A percentile compares a stretch with the other conserved stretches of the same genome.
phyloP scores from a whole-genome alignment of 495 filamentous ascomycete species.

The Neurospora africana region DNA sequence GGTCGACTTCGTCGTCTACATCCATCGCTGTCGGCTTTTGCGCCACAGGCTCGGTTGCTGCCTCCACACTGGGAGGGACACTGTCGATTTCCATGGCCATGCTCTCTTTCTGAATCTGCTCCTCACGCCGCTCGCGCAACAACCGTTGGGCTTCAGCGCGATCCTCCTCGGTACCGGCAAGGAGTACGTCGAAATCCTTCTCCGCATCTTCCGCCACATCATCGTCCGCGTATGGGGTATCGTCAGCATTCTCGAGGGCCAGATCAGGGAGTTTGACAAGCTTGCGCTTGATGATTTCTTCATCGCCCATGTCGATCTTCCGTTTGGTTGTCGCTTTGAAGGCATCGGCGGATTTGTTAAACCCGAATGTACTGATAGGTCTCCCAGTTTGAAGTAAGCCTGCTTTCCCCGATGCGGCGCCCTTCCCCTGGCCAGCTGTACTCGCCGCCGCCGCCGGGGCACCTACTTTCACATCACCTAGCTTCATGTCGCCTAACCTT shows the following conservation, averaged over 20 bases:
- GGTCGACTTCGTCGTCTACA: conserved; percentile 72
- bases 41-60: not conserved
- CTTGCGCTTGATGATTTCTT: conserved; percentile 75
- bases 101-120: conserved; percentile 35
- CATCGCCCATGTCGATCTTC: conserved; percentile 76
- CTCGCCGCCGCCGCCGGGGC: not conserved
- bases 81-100: conserved; percentile 44
- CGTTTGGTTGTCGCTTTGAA: conserved; percentile 62
- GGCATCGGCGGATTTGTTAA: conserved; percentile 56
- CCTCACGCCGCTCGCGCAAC: conserved; percentile 43
- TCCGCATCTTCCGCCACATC: conserved; percentile 49
- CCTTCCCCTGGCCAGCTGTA: conserved; percentile 3
- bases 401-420: conserved; percentile 1
- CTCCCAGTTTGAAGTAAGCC: conserved; percentile 25
- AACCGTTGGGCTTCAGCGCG: conserved; percentile 72
- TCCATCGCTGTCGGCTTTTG: conserved; percentile 28
- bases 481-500: conserved; percentile 28
- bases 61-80: conserved; percentile 4
- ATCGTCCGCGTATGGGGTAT: conserved; percentile 46
- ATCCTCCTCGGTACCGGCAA: conserved; percentile 68
- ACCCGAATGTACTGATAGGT: conserved; percentile 68
- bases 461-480: conserved; percentile 20
- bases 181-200: conserved; percentile 62
- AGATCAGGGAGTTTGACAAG: conserved; percentile 76
- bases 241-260: conserved; percentile 51